phyloP scores from a whole-genome alignment of 805 yeast species.

The Ogataea paraovalis region DNA sequence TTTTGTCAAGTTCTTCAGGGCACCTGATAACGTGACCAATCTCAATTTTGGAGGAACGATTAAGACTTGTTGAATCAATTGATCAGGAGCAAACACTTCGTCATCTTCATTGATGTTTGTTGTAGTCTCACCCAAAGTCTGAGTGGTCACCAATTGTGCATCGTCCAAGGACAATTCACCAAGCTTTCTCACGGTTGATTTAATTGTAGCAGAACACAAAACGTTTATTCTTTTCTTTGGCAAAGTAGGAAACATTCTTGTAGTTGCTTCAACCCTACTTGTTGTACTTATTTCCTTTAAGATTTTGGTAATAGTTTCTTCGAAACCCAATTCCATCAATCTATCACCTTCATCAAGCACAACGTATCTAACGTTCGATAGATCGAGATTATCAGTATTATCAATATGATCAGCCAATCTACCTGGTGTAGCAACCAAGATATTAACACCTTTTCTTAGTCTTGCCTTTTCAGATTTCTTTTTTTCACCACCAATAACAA shows the following conservation, averaged over 20 bases:
- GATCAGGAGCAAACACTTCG: slow-evolving; percentile 72
- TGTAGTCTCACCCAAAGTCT: slow-evolving; percentile 15
- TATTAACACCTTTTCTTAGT: slow-evolving; percentile 90
- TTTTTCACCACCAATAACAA: slow-evolving; percentile 97
- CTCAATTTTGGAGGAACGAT: slow-evolving; percentile 91
- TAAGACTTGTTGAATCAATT: slow-evolving; percentile 72
- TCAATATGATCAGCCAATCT: slow-evolving; percentile 92
- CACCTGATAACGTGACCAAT: slow-evolving; percentile 72
- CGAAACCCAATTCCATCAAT: slow-evolving; percentile 93
- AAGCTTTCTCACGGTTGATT: slow-evolving; percentile 70
- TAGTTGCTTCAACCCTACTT: slow-evolving; percentile 35
- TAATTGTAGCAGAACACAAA: slow-evolving; percentile 92
- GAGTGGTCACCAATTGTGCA: slow-evolving; percentile 62
- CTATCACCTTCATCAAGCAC: slow-evolving; percentile 96
- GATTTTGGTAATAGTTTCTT: slow-evolving; percentile 82
- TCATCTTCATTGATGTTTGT: slow-evolving; percentile 19
- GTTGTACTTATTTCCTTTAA: slow-evolving; percentile 51
- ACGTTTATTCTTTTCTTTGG: slow-evolving; percentile 73
- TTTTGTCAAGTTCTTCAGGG: slow-evolving; percentile 48
- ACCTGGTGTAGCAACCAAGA: slow-evolving; percentile 97
- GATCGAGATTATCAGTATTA: slow-evolving; percentile 72
- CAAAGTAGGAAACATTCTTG: slow-evolving; percentile 46
- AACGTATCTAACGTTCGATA: slow-evolving; percentile 77
- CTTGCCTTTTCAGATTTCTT: slow-evolving; percentile 96
- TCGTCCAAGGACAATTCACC: slow-evolving; percentile 73